Base-by-base conservation (phyloP, 805 yeast genomes). In the Teunomyces barrocoloradensis region DNA sequence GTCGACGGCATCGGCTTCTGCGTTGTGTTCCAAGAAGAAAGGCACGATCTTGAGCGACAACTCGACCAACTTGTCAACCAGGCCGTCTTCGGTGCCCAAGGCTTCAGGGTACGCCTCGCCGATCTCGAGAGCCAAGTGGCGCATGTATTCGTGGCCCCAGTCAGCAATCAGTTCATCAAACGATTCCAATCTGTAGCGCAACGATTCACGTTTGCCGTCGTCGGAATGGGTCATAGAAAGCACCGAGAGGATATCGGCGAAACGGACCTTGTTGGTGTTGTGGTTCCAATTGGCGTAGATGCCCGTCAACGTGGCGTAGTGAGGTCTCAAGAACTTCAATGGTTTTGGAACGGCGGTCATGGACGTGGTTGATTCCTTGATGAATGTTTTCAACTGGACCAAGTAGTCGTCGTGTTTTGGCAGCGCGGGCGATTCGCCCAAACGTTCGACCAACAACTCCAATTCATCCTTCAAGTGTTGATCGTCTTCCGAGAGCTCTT, bases 331-430 rank as follows among this genome's bases (percentile, higher is more conserved):
- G 64, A 94, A 94, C 73, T 94, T 95, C 70, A 94, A 80, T 4
- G 99, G 99, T 68, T 94, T 94, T 33, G 99, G 99, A 44, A 94
- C 99, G 2, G 99, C 99, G 1, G 99, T 94, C 97, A 94, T 94
- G 6, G 97, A 91, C 33, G 97, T 88, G 2, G 99, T 94, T 10
- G 97, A 87, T 46, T 94, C 95, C 55, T 89, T 82, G 59, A 94
- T 91, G 58, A 81, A 81, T 42, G 77, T 79, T 61, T 89, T 90
- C 65, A 94, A 78, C 44, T 84, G 75, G 36, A 77, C 75, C 56
- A 94, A 75, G n/a, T 89, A 78, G 10, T 81, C 70, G 30, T 69
- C 68, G 61, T 88, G 87, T 17, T 81, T 69, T 15, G 70, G 64
- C n/a, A 51, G 58, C 6, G 57, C 41, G 41, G 74, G 58, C 50